phyloP scores from a whole-genome alignment of 208 protist species.

The Crithidia fasciculata region DNA sequence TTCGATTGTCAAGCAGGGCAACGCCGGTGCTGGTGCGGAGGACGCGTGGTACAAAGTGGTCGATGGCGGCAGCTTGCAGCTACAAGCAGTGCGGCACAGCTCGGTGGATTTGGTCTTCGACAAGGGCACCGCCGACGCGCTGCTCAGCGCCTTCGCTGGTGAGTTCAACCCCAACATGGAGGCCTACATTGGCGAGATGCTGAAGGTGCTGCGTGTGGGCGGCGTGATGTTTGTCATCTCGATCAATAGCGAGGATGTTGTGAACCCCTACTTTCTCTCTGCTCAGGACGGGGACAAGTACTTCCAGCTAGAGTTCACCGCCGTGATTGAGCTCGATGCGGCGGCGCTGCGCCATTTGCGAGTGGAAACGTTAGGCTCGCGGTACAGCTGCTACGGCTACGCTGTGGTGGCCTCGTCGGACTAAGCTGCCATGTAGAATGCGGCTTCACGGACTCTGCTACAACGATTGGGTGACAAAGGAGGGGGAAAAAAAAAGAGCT shows the following conservation, averaged over 20 bases:
- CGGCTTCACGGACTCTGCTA: neutral
- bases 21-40: neutral
- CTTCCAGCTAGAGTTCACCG: conserved; percentile 32
- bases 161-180: conserved; percentile 65
- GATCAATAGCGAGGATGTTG: conserved; percentile 60
- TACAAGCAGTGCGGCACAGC: conserved; percentile 12
- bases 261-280: conserved; percentile 53
- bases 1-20: neutral
- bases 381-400: conserved; percentile 56
- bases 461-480: neutral
- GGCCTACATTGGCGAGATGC: conserved; percentile 40
- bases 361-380: conserved; percentile 62
- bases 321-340: conserved; percentile 34
- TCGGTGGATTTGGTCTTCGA: conserved; percentile 63
- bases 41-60: conserved; percentile 15
- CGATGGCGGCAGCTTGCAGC: neutral
- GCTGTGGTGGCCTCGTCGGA: conserved; percentile 21
- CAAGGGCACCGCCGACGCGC: conserved; percentile 68
- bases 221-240: conserved; percentile 61
- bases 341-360: conserved; percentile 29
- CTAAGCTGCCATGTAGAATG: neutral
- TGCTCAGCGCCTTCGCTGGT: conserved; percentile 63
- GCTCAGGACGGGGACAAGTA: conserved; percentile 26
- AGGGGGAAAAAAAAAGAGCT: neutral
- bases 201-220: conserved; percentile 41